Conservation (phyloP, 1,284 basidiomycete species). For the Cerioporus squamosus region DNA sequence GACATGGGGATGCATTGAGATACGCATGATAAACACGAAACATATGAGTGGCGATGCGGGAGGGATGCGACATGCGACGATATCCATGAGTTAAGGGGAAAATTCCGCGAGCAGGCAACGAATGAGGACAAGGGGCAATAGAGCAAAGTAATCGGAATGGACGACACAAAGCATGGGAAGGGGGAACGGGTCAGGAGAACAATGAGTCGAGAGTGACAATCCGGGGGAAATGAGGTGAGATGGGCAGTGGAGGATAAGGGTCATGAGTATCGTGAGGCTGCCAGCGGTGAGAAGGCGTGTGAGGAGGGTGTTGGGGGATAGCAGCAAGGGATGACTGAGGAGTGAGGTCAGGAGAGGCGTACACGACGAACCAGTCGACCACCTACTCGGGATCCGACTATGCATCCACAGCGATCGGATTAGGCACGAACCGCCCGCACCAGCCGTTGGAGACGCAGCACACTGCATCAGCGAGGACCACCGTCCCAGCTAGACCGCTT, state of each 20-base stretch:
- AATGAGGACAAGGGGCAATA: neutral
- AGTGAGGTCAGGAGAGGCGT: neutral
- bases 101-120: neutral
- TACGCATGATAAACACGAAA: constrained; percentile 11
- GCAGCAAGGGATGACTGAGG: neutral
- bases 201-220: neutral
- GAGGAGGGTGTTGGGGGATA: no score
- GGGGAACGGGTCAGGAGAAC: neutral
- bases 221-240: neutral
- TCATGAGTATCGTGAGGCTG: no score
- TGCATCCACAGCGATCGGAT: no score
- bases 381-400: no score
- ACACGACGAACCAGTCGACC: no score
- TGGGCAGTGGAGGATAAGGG: no score
- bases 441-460: neutral
- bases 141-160: no score
- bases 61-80: constrained; percentile 1
- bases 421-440: no score
- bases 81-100: neutral
- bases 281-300: no score
- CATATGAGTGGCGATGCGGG: constrained; percentile 1
- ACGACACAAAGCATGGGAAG: neutral
- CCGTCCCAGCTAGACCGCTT: constrained; percentile 82
- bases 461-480: constrained; percentile 38
- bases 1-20: constrained; percentile 14